Base-by-base conservation (phyloP, 2,329 filamentous ascomycete genomes). In the Ophiostoma angusticollis region DNA sequence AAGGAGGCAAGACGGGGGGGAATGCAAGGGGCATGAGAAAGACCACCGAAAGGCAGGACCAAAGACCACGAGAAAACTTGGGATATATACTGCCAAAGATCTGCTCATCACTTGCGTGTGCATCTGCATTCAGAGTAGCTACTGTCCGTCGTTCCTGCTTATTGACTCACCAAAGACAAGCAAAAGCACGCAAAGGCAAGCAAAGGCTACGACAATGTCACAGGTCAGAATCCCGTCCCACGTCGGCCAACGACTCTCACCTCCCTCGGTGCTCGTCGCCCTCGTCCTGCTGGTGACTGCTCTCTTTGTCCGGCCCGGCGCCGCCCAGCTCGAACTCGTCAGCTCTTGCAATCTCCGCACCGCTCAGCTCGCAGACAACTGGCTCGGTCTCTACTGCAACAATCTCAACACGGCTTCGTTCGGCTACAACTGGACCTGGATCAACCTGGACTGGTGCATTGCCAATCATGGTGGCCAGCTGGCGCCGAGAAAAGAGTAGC, bases 401-500 rank as follows among this genome's bases (percentile, higher is more conserved):
- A 59, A 61, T 36, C 45, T 58, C 31, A 45, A 61, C 45, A 52
- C 49, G 43, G 50, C 43, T 1, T 30, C 50, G 6, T 62, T 51
- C 40, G 54, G 50, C 17, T 63, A 61, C 47, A 58, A 61, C 37
- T 64, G 60, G 57, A 56, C 59, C 11, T 60, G 55, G 56, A 53
- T 63, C 42, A 51, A 63, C 29, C 56, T 60, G 14, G 52, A 58
- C 31, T 35, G 47, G 36, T 58, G 55, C 31, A 30, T 56, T 6
- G 49, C 46, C 14, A 58, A 57, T 42, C 44, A 47, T 17, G 43
- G 27, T 14, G 51, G 54, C 9, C 30, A 39, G 7, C 49, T 58
- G 6, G 25, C 47, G 8, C 30, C 45, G 8, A 47, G 37, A 6
- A 37, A 43, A 9, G 45, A 45, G 52, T 54, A 35, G 27, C 3